Evolutionary conservation across 1,284 basidiomycete genomes (phyloP).

Genomic region (Boletellus deceptivus): DNA sequence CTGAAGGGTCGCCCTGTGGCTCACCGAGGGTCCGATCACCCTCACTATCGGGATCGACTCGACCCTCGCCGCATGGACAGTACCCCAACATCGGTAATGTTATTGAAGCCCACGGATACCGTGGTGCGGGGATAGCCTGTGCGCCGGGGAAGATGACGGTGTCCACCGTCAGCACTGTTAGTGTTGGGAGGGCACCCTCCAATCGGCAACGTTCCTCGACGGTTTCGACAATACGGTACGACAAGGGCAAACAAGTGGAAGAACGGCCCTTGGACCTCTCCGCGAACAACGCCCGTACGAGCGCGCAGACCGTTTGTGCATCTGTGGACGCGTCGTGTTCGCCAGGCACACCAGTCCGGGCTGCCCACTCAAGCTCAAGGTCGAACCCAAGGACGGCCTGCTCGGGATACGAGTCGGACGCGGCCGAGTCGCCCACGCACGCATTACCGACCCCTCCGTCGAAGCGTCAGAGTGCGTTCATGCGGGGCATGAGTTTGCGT

Average conservation of each 20-base stretch:
- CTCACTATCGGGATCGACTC: conserved; percentile 24
- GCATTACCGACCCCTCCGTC: conserved; percentile 10
- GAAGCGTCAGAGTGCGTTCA: conserved; percentile 27
- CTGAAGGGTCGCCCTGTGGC: conserved; percentile 32
- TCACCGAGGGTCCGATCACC: conserved; percentile 28
- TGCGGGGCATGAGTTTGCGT: conserved; percentile 34
- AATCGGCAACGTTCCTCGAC: conserved; percentile 29
- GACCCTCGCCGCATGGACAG: conserved; percentile 16
- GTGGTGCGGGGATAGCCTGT: conserved; percentile 5
- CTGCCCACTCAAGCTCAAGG: conserved; percentile 25
- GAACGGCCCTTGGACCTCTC: conserved; percentile 1
- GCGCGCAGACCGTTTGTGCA: background rate
- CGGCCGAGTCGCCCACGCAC: conserved; percentile 2
- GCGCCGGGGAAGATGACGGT: conserved; percentile 9
- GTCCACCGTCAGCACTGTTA: conserved; percentile 26
- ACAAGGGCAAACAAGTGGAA: conserved; percentile 8
- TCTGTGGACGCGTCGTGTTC: conserved; percentile 2
- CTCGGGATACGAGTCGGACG: conserved; percentile 15
- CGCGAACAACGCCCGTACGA: background rate
- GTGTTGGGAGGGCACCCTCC: conserved; percentile 13
- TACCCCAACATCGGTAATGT: conserved; percentile 25
- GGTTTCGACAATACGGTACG: conserved; percentile 11
- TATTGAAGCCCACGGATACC: conserved; percentile 2
- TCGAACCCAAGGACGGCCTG: conserved; percentile 19
- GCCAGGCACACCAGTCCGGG: conserved; percentile 14